A percentile compares a stretch with the other conserved stretches of the same genome.
phyloP scores from a whole-genome alignment of 495 filamentous ascomycete genomes.

The Halenospora varia region DNA sequence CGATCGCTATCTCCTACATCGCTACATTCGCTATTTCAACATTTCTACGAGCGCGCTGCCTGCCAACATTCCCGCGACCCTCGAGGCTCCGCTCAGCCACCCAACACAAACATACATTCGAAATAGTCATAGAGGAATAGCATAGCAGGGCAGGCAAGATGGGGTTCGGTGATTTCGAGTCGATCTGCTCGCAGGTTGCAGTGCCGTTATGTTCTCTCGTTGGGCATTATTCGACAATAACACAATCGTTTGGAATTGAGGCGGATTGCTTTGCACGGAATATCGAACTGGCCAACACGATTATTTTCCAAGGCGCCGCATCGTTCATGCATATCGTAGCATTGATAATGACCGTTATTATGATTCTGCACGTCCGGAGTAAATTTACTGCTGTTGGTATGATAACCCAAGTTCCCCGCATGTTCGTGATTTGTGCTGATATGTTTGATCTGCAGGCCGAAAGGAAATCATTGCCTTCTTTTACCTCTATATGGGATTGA shows the following conservation, averaged over 20 bases:
- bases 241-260: constrained; percentile 62
- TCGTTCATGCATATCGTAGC: constrained; percentile 92
- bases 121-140: neutral
- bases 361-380: constrained; percentile 92
- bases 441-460: constrained; percentile 57
- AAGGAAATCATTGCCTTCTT: constrained; percentile 99
- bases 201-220: constrained; percentile 87
- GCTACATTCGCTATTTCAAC: constrained; percentile 13
- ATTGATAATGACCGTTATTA: constrained; percentile 87
- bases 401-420: constrained; percentile 32
- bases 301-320: constrained; percentile 93
- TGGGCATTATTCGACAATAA: constrained; percentile 37
- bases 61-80: neutral
- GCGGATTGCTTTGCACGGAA: constrained; percentile 90
- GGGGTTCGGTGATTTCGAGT: constrained; percentile 86
- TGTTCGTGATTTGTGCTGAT: constrained; percentile 7
- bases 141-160: constrained; percentile 40
- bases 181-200: constrained; percentile 79
- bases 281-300: constrained; percentile 94
- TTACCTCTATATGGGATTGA: constrained; percentile 90
- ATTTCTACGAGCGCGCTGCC: neutral
- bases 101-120: constrained; percentile 16
- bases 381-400: constrained; percentile 98
- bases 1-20: constrained; percentile 17
- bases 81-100: too few species aligned